Conservation (phyloP, 1,139 yeast species). For the Saccharomyces uvarum region DNA sequence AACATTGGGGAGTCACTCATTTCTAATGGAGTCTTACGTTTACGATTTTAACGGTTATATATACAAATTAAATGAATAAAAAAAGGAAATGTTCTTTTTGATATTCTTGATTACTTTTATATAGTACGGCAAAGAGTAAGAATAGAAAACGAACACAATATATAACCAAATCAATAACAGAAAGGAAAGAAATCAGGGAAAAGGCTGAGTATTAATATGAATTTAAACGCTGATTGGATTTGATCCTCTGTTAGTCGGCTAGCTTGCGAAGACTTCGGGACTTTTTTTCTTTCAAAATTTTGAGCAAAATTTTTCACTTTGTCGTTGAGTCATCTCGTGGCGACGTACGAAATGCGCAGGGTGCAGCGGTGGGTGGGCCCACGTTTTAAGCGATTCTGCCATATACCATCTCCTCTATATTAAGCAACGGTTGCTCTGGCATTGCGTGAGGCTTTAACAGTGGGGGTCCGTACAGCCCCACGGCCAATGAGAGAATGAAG, state of each 20-base stretch:
- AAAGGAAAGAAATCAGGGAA: neutral
- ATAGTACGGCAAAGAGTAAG: neutral
- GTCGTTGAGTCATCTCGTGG: neutral
- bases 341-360: neutral
- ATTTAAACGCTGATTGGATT: neutral
- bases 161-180: neutral
- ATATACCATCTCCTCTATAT: neutral
- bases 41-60: neutral
- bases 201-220: neutral
- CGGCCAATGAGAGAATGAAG: neutral
- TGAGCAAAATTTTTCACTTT: neutral
- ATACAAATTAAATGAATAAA: neutral
- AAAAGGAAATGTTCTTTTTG: neutral
- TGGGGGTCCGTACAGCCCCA: neutral
- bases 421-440: neutral
- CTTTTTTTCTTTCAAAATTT: neutral
- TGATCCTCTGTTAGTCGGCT: neutral
- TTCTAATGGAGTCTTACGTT: neutral
- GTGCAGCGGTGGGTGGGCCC: neutral
- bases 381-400: neutral
- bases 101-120: neutral
- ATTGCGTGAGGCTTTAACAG: neutral
- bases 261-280: neutral
- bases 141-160: neutral
- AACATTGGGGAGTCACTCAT: slow-evolving; percentile 21